Evolutionary conservation across 345 rosid genomes (phyloP), one percentile per base, ranked within the genome.

Genomic region (Rubroshorea leprosula): DNA sequence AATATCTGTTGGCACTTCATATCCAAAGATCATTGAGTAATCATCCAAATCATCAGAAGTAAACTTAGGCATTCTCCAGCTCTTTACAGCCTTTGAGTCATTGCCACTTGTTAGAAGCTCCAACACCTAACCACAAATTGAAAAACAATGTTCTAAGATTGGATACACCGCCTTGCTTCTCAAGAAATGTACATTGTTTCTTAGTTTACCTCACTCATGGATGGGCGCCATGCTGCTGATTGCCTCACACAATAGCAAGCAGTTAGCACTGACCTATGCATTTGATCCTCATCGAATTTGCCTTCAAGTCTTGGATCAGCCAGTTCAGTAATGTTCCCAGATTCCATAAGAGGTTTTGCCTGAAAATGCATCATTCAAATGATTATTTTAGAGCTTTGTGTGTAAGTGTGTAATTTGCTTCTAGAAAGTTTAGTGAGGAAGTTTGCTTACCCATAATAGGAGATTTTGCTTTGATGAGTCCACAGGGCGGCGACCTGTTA

Each of bases 281-380:
- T 65, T 66, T 92, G 86, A 51, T 81, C 80, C n/a, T 58, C 57
- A 18, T 89, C 82, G 21, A 71, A 89, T 56, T 72, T 72, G 5
- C 89, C 87, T 70, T 70, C 53, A 63, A 92, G 73, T 53, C 58
- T 66, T 0, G 90, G 90, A 72, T 92, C 96, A 15, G 79, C 87
- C 55, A 86, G 76, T 22, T 74, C 80, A 8, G 41, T 61, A 7
- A 84, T 72, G 51, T 82, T 74, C 57, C 86, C 88, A 10, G 81
- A 74, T 68, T 92, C 98, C 89, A 84, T 77, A 14, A 81, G 65
- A n/a, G 90, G 93, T 69, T 77, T 92, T 64, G 95, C 93, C 98
- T 92, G 49, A 7, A 39, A 2, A n/a, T 44, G 14, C 4, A 29
- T 29, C 35, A 44, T 44, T 35, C 17, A 44, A 44, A 6, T 15